A percentile compares a stretch with the other conserved stretches of the same genome.
These are phyloP conservation scores for Helianthus annuus DNA, from an alignment of 129 eudicot species.

Conservation along the genomic window DNA sequence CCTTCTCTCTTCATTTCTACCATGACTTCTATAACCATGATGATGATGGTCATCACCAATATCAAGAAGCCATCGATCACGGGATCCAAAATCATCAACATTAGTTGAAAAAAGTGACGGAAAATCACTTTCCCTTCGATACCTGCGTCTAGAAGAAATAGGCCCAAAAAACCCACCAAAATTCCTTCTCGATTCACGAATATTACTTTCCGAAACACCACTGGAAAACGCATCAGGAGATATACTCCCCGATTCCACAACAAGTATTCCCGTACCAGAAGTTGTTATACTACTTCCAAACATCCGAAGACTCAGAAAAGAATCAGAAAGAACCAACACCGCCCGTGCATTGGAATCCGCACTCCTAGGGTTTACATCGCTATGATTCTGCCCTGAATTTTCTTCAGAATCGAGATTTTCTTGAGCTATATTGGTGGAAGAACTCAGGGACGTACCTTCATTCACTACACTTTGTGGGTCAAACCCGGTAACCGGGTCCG, in stretches of 20 bases:
- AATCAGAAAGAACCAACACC: slow-evolving; percentile 42
- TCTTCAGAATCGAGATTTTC: slow-evolving; percentile 26
- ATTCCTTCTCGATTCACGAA: slow-evolving; percentile 64
- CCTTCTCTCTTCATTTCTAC: slow-evolving; percentile 51
- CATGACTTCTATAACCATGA: slow-evolving; percentile 45
- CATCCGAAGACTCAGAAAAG: slow-evolving; percentile 42
- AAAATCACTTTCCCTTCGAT: slow-evolving; percentile 61
- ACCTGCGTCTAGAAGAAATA: slow-evolving; percentile 58
- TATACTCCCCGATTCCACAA: slow-evolving; percentile 54
- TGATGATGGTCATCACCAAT: slow-evolving; percentile 50
- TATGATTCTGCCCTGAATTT: slow-evolving; percentile 34
- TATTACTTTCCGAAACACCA: slow-evolving; percentile 46
- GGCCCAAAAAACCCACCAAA: slow-evolving; percentile 65
- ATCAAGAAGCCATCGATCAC: slow-evolving; percentile 79
- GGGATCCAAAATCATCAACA: slow-evolving; percentile 52
- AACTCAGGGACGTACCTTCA: slow-evolving; percentile 15
- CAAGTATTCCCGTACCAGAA: slow-evolving; percentile 56
- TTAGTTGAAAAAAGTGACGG: slow-evolving; percentile 50
- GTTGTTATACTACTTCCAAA: slow-evolving; percentile 33
- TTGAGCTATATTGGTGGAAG: slow-evolving; percentile 17
- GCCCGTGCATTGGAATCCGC: slow-evolving; percentile 36
- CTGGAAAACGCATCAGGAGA: slow-evolving; percentile 41
- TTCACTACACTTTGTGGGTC: slow-evolving; percentile 23
- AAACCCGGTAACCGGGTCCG: slow-evolving; percentile 20
- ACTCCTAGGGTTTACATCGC: slow-evolving; percentile 26